A percentile compares a stretch with the other conserved stretches of the same genome.
Conservation (phyloP, 1,139 yeast species). For the Hemisphaericaspora subhashii region DNA sequence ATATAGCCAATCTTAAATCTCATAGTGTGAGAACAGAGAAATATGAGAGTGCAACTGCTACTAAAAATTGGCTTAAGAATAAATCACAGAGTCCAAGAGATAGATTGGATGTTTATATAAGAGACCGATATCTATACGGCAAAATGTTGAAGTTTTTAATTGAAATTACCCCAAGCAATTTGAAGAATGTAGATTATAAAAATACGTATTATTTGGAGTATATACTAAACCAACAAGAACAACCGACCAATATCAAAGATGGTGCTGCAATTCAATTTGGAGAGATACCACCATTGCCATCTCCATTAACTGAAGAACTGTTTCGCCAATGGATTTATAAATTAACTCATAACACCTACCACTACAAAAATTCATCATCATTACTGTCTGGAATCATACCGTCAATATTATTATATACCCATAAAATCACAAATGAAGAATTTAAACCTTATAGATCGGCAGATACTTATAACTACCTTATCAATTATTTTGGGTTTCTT, state of each 20-base stretch:
- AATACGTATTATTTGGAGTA: constrained; percentile 12
- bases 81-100: constrained; percentile 21
- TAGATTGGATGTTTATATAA: constrained; percentile 25
- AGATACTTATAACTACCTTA: constrained; percentile 41
- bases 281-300: constrained; percentile 39
- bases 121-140: constrained; percentile 30
- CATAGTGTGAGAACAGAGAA: constrained; percentile 22
- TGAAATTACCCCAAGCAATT: constrained; percentile 32
- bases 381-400: constrained; percentile 39
- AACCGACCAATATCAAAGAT: constrained; percentile 12
- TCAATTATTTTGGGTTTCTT: constrained; percentile 42
- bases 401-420: constrained; percentile 41
- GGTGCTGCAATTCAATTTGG: constrained; percentile 26
- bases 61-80: constrained; percentile 24
- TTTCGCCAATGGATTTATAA: constrained; percentile 40
- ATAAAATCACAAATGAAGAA: constrained; percentile 31
- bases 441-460: constrained; percentile 34
- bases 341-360: constrained; percentile 35
- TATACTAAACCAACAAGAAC: constrained; percentile 17
- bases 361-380: constrained; percentile 39
- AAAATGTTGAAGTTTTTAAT: constrained; percentile 33
- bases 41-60: constrained; percentile 27
- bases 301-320: constrained; percentile 25
- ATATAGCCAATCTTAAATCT: constrained; percentile 35
- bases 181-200: constrained; percentile 17